phyloP scores from a whole-genome alignment of 306 rosid species.

The Fragaria ananassa region DNA sequence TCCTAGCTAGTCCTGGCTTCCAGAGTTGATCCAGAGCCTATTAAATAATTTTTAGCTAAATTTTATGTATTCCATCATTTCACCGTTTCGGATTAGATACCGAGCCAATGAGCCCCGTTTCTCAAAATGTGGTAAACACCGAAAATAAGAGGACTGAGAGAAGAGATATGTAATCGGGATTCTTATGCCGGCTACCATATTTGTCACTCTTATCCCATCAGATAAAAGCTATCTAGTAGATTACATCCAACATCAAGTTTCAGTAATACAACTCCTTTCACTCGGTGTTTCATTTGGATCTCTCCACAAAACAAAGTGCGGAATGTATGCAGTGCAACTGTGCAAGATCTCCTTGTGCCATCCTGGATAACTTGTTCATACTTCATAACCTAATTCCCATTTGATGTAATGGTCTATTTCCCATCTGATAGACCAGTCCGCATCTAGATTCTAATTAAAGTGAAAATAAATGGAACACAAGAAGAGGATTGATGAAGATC shows the following conservation, averaged over 20 bases:
- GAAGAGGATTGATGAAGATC: slow-evolving; percentile 13
- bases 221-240: slow-evolving; percentile 1
- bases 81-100: no score
- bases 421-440: neutral
- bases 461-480: neutral
- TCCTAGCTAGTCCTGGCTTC: no score
- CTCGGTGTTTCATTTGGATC: neutral
- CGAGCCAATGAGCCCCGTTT: neutral
- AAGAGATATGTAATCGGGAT: neutral
- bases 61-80: no score
- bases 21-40: no score
- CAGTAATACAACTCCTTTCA: neutral
- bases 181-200: neutral
- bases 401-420: neutral
- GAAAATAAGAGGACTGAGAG: neutral
- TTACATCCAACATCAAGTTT: neutral
- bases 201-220: neutral
- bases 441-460: neutral
- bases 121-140: neutral
- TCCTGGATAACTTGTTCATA: neutral
- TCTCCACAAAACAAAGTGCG: slow-evolving; percentile 2
- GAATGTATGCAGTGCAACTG: neutral
- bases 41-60: no score
- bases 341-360: neutral
- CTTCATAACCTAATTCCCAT: neutral